phyloP scores from a whole-genome alignment of 2,329 filamentous ascomycete genomes.

The Claviceps humidiphila region DNA sequence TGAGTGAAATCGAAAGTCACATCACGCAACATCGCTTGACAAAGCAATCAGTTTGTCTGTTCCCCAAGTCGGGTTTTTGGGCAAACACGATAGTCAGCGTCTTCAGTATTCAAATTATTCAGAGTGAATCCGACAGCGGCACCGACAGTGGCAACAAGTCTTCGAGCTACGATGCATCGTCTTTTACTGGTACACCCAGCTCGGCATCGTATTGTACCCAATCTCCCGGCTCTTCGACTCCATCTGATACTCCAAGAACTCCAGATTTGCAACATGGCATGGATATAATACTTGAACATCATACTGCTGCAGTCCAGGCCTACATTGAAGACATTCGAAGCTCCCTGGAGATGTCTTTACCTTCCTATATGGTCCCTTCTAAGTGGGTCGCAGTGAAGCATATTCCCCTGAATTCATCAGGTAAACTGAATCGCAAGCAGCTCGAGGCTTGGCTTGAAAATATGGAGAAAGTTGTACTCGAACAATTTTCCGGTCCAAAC shows the following conservation, averaged over 20 bases:
- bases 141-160: background rate
- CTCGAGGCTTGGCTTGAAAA: constrained; percentile 1
- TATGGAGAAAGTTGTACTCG: background rate
- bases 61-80: constrained; percentile 1
- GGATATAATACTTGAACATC: background rate
- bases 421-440: constrained; percentile 9
- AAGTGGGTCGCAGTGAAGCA: constrained; percentile 8
- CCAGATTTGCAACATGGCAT: background rate
- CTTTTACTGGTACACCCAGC: background rate
- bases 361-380: constrained; percentile 10
- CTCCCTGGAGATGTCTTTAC: constrained; percentile 5
- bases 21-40: constrained; percentile 1
- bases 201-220: background rate
- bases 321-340: constrained; percentile 4
- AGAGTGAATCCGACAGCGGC: background rate
- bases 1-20: constrained; percentile 8
- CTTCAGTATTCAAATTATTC: background rate
- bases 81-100: constrained; percentile 4
- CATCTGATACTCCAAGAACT: background rate
- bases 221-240: background rate
- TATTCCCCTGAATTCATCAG: constrained; percentile 8
- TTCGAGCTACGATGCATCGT: background rate
- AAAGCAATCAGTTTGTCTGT: constrained; percentile 1
- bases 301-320: background rate
- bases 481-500: background rate